Conservation (phyloP, 192 early-diverging fungal genomes). For the Funneliformis geosporum region DNA sequence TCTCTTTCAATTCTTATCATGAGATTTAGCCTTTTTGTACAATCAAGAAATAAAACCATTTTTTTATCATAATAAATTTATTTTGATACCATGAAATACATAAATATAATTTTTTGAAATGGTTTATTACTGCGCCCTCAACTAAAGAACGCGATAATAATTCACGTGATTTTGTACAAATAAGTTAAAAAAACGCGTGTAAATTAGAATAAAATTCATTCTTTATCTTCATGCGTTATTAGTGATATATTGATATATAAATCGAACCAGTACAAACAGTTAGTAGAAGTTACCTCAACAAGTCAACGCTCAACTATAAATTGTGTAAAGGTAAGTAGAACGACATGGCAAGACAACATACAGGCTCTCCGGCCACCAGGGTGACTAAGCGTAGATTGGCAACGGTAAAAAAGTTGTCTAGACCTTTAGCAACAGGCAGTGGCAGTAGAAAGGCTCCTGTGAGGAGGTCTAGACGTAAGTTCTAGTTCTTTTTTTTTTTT, state of each 20-base stretch:
- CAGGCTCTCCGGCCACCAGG: background rate
- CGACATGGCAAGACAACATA: constrained; percentile 4
- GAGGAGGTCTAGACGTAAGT: background rate
- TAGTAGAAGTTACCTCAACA: background rate
- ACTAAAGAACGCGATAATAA: background rate
- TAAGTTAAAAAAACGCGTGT: background rate
- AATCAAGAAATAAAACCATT: no score
- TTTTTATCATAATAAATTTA: no score
- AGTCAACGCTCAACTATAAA: background rate
- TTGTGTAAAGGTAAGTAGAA: background rate
- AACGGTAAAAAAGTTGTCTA: background rate
- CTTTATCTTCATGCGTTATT: no score
- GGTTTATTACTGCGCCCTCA: background rate
- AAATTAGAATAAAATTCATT: no score
- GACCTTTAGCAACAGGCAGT: background rate
- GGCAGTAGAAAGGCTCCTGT: background rate
- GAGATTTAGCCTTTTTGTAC: no score
- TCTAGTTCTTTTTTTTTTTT: no score
- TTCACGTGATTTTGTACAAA: no score
- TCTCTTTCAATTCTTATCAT: no score
- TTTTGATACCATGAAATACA: no score
- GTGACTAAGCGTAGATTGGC: background rate
- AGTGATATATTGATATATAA: no score
- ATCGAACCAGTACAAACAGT: no score
- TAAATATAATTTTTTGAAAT: no score